phyloP scores from a whole-genome alignment of 164 flowering plant species.

The Vitis riparia region DNA sequence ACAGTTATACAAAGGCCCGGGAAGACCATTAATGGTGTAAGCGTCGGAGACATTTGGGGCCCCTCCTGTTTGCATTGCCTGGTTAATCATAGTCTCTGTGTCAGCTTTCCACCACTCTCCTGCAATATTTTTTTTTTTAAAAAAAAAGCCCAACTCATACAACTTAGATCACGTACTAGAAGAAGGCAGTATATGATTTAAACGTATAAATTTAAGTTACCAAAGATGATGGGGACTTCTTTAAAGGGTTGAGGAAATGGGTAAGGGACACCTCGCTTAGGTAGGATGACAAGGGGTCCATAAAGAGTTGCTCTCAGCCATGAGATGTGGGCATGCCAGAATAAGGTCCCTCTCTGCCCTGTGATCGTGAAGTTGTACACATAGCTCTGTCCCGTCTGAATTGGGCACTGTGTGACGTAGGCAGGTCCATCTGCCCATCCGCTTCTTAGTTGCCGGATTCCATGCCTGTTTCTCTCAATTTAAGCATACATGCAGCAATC shows the following conservation, averaged over 20 bases:
- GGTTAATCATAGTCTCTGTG: conserved; percentile 22
- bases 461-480: conserved; percentile 23
- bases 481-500: too few species aligned
- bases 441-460: conserved; percentile 24
- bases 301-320: conserved; percentile 33
- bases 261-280: conserved; percentile 19
- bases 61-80: conserved; percentile 23
- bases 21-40: conserved; percentile 74
- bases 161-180: too few species aligned
- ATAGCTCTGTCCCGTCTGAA: conserved; percentile 29
- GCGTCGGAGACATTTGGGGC: conserved; percentile 51
- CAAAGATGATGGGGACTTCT: conserved; percentile 32
- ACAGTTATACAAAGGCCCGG: conserved; percentile 70
- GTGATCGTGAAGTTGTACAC: conserved; percentile 29
- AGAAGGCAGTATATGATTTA: too few species aligned
- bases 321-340: conserved; percentile 36
- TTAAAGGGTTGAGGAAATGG: conserved; percentile 33
- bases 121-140: conserved; percentile 5
- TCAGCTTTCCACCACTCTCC: conserved; percentile 41
- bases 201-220: neutral
- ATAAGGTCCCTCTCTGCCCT: conserved; percentile 34
- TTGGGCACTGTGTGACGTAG: conserved; percentile 33
- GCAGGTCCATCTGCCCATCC: conserved; percentile 35
- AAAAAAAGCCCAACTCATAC: too few species aligned
- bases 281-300: conserved; percentile 35